Evolutionary conservation across 1,284 basidiomycete species (phyloP).

Genomic region (Irpex rosettiformis): DNA sequence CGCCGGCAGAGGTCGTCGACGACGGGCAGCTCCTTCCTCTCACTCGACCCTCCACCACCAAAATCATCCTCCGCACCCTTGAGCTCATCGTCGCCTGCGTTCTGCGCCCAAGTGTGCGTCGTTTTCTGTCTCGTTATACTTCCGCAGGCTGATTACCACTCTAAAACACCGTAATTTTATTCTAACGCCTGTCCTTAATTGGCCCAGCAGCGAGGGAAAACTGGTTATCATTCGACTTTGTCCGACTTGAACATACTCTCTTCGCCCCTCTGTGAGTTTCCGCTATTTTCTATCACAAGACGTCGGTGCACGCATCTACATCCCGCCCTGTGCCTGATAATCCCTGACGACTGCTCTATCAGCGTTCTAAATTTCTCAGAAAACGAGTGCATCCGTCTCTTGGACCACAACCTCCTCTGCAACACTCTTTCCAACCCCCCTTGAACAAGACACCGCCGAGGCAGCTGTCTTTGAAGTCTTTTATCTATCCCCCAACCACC

Average conservation of each 20-base stretch:
- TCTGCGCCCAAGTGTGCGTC: neutral
- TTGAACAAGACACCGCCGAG: neutral
- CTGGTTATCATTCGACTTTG: constrained; percentile 7
- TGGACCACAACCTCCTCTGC: neutral
- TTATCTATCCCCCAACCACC: neutral
- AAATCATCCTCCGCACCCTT: constrained; percentile 4
- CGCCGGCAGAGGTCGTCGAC: constrained; percentile 13
- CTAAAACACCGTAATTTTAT: neutral
- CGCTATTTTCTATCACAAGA: neutral
- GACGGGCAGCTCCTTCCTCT: constrained; percentile 10
- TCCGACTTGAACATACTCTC: neutral
- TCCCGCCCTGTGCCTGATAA: constrained; percentile 8
- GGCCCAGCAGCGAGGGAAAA: constrained; percentile 16
- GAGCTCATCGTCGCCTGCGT: neutral
- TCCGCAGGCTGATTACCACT: neutral
- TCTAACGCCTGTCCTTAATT: neutral
- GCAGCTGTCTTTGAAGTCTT: neutral
- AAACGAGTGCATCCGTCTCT: neutral
- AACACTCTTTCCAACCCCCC: constrained; percentile 1
- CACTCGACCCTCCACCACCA: constrained; percentile 11
- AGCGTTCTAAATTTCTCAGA: constrained; percentile 1
- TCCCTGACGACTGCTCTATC: neutral
- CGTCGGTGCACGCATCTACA: neutral
- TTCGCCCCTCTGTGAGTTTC: neutral
- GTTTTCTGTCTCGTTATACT: neutral